Conservation (phyloP, 768 basidiomycete species). For the Pleurotus salmoneostramineus region DNA sequence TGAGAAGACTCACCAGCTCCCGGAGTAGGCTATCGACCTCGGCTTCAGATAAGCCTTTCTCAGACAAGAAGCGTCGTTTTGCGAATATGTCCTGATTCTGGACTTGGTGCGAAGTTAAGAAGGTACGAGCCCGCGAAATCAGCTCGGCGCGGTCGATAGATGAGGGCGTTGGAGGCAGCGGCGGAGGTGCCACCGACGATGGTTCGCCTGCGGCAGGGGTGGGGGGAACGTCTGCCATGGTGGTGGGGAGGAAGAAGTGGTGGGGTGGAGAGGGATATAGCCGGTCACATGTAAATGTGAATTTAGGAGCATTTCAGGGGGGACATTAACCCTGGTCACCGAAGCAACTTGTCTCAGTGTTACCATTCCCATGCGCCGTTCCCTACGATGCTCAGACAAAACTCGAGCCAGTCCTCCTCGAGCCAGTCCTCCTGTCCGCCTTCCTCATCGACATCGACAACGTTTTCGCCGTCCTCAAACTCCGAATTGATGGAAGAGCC, state of each 20-base stretch:
- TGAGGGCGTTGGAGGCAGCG: neutral
- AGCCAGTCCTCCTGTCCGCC: neutral
- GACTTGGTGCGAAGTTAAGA: conserved; percentile 65
- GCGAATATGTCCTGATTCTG: conserved; percentile 48
- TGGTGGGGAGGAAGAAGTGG: too few relatives aligned
- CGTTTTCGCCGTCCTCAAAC: neutral
- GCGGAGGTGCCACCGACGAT: neutral
- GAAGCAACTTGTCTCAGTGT: neutral
- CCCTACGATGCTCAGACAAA: neutral
- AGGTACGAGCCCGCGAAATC: conserved; percentile 53
- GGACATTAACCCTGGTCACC: too few relatives aligned
- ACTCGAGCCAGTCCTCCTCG: neutral
- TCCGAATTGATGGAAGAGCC: conserved; percentile 5
- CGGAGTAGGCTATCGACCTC: conserved; percentile 61
- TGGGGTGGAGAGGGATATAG: too few relatives aligned
- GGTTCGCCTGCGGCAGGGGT: neutral
- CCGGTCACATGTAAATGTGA: neutral
- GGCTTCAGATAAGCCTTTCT: conserved; percentile 61
- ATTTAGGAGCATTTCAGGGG: neutral
- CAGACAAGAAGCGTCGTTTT: conserved; percentile 61
- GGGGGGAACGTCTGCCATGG: too few relatives aligned
- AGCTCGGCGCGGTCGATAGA: conserved; percentile 35
- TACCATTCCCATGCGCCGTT: neutral
- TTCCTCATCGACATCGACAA: neutral
- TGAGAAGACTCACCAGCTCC: conserved; percentile 41